Base-by-base conservation (phyloP, 2,329 filamentous ascomycete species). In the Colletotrichum theobromicola region DNA sequence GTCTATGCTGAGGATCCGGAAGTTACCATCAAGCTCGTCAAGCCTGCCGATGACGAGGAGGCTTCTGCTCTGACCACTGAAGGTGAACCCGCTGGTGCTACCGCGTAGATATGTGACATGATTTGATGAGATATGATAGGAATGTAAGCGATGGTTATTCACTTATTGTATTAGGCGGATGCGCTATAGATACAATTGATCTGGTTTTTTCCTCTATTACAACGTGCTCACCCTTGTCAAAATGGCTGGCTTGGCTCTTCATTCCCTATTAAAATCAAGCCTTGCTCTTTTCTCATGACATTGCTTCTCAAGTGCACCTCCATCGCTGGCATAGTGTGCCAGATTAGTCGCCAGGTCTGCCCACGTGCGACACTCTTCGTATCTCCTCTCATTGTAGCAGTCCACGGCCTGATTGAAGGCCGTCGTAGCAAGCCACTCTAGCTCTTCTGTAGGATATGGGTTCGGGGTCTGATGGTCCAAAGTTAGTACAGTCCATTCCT, bases 381-480 rank as follows among this genome's bases (percentile, higher is more conserved):
- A 88, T 28, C 93, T 87, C 2, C 88, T 86, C 2, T 84, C 85
- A 15, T 88, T 87, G 78, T 91, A 92, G n/a, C 90, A 87, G 78
- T 95, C 93, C 7, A 95, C 86, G 0, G 90, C 92, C 74, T 92
- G 91, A 77, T 96, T 96, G 82, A 94, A 95, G 0, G 90, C 85
- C 7, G 88, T 91, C 1, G 90, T 90, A 0, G 91, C 90, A n/a
- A 97, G 88, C 93, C 94, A 97, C 79, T 95, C 92, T 2, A 96
- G 83, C 79, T 97, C 94, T 5, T 90, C 88, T 1, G 84, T 78
- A 0, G 94, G 94, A 79, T 94, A 94, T 1, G 84, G 81, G 2
- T 84, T 80, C 26, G 85, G 77, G n/a, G 79, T 83, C 85, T 88
- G 61, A 34, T 64, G 76, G 35, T 70, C 75, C 65, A 21, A n/a